A percentile compares a stretch with the other conserved stretches of the same genome.
Evolutionary conservation across 495 filamentous ascomycete species (phyloP).

Genomic region (Copromyces sp.): DNA sequence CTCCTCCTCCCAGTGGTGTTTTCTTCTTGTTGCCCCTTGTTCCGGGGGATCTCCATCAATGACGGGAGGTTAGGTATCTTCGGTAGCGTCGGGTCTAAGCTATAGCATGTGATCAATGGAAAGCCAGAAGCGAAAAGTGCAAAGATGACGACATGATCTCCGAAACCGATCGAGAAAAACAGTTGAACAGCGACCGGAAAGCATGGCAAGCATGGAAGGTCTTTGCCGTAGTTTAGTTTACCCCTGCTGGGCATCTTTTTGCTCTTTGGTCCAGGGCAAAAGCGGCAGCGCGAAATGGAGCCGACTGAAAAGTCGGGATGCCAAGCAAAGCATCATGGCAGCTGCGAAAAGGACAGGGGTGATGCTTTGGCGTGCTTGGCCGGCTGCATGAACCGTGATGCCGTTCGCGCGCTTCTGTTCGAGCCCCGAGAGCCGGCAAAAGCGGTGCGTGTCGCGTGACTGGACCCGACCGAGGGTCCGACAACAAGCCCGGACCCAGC

Average conservation of each 20-base stretch:
- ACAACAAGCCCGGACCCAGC: background rate
- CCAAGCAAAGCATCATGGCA: background rate
- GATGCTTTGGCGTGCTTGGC: background rate
- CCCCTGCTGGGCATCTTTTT: background rate
- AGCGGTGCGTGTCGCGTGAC: background rate
- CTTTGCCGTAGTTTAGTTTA: background rate
- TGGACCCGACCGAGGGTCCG: background rate
- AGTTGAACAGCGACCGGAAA: background rate
- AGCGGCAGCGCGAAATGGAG: background rate
- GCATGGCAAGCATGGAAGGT: background rate
- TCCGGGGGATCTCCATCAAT: background rate
- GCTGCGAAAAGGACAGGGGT: background rate
- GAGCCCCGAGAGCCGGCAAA: background rate
- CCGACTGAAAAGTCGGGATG: background rate
- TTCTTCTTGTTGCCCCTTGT: too few relatives aligned
- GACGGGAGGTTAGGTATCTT: background rate
- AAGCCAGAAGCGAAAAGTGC: background rate
- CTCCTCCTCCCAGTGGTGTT: too few relatives aligned
- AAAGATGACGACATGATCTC: background rate
- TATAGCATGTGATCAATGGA: too few relatives aligned
- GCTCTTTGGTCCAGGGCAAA: background rate
- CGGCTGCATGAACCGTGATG: background rate
- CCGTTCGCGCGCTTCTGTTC: background rate
- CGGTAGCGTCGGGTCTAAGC: background rate
- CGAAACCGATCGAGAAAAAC: background rate